Conservation (phyloP, 768 basidiomycete species). For the Kockovaella imperatae region DNA sequence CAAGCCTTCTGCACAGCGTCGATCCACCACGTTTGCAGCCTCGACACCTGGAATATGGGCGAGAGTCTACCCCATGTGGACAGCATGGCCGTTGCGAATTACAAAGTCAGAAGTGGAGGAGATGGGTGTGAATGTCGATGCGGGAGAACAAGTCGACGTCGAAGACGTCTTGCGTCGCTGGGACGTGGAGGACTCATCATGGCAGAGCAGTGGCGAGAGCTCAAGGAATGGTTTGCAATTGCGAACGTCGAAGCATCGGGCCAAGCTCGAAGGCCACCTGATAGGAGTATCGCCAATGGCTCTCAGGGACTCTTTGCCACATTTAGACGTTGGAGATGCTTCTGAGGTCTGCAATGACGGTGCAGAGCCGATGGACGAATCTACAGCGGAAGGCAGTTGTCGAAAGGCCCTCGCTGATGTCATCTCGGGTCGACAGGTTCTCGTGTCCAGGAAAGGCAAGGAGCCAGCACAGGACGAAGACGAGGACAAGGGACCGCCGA, state of each 20-base stretch:
- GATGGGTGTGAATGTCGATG: conserved; percentile 51
- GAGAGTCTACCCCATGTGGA: conserved; percentile 64
- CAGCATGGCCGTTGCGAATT: conserved; percentile 75
- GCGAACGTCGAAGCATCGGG: conserved; percentile 18
- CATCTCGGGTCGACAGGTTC: conserved; percentile 64
- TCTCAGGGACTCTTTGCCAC: conserved; percentile 68
- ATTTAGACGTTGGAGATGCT: conserved; percentile 79
- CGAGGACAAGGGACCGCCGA: conserved; percentile 2
- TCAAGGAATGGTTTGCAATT: conserved; percentile 10
- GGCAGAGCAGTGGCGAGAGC: conserved; percentile 51
- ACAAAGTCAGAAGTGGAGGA: conserved; percentile 52
- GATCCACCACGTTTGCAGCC: conserved; percentile 33
- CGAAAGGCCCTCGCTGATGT: conserved; percentile 72
- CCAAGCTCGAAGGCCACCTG: conserved; percentile 47
- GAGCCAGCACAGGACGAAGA: conserved; percentile 38
- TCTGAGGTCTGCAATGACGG: conserved; percentile 55
- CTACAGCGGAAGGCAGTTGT: conserved; percentile 34
- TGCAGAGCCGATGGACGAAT: conserved; percentile 34
- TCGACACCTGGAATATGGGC: conserved; percentile 37
- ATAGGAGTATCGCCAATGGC: conserved; percentile 65
- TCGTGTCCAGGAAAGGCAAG: conserved; percentile 48
- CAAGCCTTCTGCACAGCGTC: conserved; percentile 32
- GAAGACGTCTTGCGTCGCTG: conserved; percentile 67
- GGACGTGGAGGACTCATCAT: conserved; percentile 49
- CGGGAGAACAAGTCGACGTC: conserved; percentile 55